phyloP scores from a whole-genome alignment of 768 basidiomycete species.

The Agaricus subrufescens region DNA sequence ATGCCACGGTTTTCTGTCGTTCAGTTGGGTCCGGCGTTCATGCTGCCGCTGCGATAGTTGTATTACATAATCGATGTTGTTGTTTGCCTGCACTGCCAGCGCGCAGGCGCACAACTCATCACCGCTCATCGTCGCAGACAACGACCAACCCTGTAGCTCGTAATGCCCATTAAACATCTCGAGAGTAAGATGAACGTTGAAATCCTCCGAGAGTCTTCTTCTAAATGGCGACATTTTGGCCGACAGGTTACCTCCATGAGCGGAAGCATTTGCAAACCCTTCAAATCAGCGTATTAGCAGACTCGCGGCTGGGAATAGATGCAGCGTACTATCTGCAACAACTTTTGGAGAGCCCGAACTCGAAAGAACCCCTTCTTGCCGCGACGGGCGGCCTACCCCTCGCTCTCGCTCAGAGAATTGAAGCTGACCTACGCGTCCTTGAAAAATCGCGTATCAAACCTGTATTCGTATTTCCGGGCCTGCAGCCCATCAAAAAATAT shows the following conservation, averaged over 20 bases:
- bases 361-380: conserved; percentile 87
- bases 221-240: conserved; percentile 11
- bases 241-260: conserved; percentile 75
- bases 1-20: no score
- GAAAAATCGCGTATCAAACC: conserved; percentile 94
- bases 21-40: no score
- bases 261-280: conserved; percentile 85
- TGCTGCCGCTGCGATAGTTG: neutral
- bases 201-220: neutral
- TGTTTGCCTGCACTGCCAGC: conserved; percentile 28
- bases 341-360: conserved; percentile 69
- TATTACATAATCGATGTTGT: conserved; percentile 22
- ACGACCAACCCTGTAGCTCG: conserved; percentile 15
- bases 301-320: conserved; percentile 96
- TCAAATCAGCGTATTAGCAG: conserved; percentile 75
- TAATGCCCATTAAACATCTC: conserved; percentile 80
- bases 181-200: conserved; percentile 53
- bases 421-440: conserved; percentile 84
- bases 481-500: conserved; percentile 71
- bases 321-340: conserved; percentile 84
- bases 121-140: conserved; percentile 23
- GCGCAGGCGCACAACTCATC: conserved; percentile 26
- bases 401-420: conserved; percentile 82
- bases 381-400: conserved; percentile 95
- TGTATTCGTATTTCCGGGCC: conserved; percentile 95